Evolutionary conservation across 768 basidiomycete species (phyloP).

Genomic region (Termitomyces sp.): DNA sequence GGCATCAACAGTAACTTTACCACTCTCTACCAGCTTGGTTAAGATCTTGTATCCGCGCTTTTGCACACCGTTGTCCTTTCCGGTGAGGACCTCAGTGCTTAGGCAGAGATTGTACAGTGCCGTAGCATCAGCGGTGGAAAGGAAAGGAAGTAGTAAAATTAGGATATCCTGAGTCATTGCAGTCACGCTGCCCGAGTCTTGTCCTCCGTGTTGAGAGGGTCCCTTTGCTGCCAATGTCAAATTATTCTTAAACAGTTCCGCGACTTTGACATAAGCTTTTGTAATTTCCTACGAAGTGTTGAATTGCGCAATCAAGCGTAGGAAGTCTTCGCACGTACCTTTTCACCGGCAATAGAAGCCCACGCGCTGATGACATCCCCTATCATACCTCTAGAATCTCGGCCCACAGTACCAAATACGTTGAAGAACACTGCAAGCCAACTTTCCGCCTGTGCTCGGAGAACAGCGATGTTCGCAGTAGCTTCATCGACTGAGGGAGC

Average conservation of each 20-base stretch:
- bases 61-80: conserved; percentile 84
- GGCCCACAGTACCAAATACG: conserved; percentile 84
- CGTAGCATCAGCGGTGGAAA: conserved; percentile 57
- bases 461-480: conserved; percentile 59
- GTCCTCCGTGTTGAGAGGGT: conserved; percentile 22
- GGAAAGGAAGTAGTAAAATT: conserved; percentile 73
- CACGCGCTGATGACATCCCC: conserved; percentile 89
- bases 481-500: conserved; percentile 58
- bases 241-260: conserved; percentile 65
- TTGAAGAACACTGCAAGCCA: conserved; percentile 97
- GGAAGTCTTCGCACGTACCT: conserved; percentile 36
- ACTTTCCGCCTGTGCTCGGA: conserved; percentile 79
- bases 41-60: conserved; percentile 94
- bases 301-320: background rate
- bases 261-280: conserved; percentile 79
- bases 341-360: conserved; percentile 72
- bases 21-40: conserved; percentile 64
- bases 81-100: conserved; percentile 63
- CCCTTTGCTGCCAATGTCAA: conserved; percentile 37
- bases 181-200: conserved; percentile 42
- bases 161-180: conserved; percentile 82
- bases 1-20: conserved; percentile 50
- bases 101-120: conserved; percentile 69
- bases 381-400: conserved; percentile 71
- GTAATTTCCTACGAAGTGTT: conserved; percentile 53